These are phyloP conservation scores for Moesziomyces globuligerus DNA, from an alignment of 1,284 basidiomycete species.

Conservation along the genomic window DNA sequence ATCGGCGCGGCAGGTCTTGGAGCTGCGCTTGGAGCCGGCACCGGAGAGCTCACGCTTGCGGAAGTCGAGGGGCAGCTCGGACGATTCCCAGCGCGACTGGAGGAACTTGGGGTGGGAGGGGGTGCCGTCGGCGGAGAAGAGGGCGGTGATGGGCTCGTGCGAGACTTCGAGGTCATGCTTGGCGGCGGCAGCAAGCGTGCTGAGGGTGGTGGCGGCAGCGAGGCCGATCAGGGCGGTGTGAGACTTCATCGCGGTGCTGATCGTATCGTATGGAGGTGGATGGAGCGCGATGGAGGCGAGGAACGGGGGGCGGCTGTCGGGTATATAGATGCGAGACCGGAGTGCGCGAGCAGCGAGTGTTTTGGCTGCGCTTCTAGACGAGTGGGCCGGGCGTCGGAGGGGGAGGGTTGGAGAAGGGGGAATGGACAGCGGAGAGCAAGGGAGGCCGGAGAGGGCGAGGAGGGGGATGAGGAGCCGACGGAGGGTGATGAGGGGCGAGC, in stretches of 20 bases:
- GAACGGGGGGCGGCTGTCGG: neutral
- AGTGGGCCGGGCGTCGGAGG: too few relatives aligned
- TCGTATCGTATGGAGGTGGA: neutral
- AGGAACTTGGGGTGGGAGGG: constrained; percentile 37
- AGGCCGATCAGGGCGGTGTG: constrained; percentile 26
- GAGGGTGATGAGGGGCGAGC: neutral
- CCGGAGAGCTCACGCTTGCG: constrained; percentile 35
- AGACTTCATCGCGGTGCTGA: constrained; percentile 28
- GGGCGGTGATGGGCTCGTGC: constrained; percentile 34
- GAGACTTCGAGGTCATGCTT: constrained; percentile 34
- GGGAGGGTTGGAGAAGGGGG: too few relatives aligned
- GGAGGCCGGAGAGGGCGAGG: neutral
- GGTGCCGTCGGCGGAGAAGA: constrained; percentile 32
- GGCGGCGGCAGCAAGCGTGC: constrained; percentile 14
- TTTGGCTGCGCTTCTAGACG: too few relatives aligned
- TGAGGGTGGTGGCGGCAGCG: constrained; percentile 31
- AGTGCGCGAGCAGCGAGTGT: neutral
- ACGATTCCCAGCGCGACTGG: constrained; percentile 37
- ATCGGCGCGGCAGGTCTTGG: constrained; percentile 13
- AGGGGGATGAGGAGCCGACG: too few relatives aligned
- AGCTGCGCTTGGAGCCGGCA: constrained; percentile 28
- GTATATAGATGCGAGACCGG: neutral
- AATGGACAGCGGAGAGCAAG: neutral
- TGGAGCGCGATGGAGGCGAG: neutral
- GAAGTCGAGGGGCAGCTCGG: constrained; percentile 37